phyloP scores from a whole-genome alignment of 2,329 filamentous ascomycete genomes.

The Apiospora arundinis region DNA sequence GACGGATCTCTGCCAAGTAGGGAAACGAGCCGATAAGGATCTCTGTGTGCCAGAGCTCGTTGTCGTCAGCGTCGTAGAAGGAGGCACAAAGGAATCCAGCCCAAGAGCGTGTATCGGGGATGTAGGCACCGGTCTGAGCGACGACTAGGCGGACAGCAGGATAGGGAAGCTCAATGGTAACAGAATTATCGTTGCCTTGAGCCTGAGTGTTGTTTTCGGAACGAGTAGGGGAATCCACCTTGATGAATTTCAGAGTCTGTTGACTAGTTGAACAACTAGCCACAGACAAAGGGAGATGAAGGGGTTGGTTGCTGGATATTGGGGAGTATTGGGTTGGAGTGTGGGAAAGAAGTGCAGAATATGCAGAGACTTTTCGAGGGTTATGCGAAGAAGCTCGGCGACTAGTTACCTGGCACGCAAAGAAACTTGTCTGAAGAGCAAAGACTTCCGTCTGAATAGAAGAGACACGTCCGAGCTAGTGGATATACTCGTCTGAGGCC shows the following conservation, averaged over 20 bases:
- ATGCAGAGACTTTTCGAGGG: no score
- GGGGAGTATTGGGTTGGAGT: not conserved
- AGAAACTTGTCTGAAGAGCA: no score
- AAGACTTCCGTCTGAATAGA: no score
- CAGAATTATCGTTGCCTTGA: not conserved
- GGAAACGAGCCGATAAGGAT: conserved; percentile 43
- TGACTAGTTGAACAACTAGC: conserved; percentile 25
- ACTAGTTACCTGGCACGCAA: no score
- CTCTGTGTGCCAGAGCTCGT: conserved; percentile 54
- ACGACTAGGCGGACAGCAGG: conserved; percentile 54
- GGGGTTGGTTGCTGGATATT: not conserved
- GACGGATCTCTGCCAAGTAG: not conserved
- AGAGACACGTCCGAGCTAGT: no score
- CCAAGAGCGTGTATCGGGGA: conserved; percentile 45
- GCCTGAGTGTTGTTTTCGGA: not conserved
- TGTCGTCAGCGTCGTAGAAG: conserved; percentile 52
- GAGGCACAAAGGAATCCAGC: conserved; percentile 54
- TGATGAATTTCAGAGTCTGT: conserved; percentile 27
- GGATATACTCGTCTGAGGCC: no score
- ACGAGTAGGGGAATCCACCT: conserved; percentile 34
- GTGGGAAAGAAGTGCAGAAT: not conserved
- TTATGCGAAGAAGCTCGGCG: no score
- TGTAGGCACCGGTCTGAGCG: conserved; percentile 48
- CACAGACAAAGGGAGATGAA: conserved; percentile 12
- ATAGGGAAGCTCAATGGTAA: conserved; percentile 43